These are phyloP conservation scores for Cytospora leucostoma DNA, from an alignment of 2,329 filamentous ascomycete genomes.

Conservation along the genomic window DNA sequence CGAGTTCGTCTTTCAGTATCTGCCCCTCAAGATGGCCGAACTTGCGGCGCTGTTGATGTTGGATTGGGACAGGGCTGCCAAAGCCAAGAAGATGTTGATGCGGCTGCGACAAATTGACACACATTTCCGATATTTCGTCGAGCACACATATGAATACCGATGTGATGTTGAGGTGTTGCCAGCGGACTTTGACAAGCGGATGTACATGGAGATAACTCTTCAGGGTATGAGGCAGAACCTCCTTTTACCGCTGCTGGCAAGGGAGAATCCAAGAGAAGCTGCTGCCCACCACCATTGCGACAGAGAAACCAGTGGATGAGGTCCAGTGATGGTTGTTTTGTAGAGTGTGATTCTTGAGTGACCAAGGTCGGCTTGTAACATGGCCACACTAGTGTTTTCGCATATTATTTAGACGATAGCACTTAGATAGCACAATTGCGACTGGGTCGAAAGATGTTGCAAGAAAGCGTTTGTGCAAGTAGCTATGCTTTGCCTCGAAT, in stretches of 20 bases:
- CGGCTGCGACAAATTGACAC: constrained; percentile 21
- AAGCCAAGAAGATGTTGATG: constrained; percentile 19
- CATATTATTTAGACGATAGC: not conserved
- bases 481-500: not conserved
- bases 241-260: constrained; percentile 19
- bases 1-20: constrained; percentile 25
- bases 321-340: not conserved
- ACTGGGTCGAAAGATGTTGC: not conserved
- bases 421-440: not conserved
- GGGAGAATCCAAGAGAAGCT: constrained; percentile 11
- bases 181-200: constrained; percentile 9
- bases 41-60: constrained; percentile 18
- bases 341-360: not conserved
- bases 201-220: constrained; percentile 19
- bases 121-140: constrained; percentile 26
- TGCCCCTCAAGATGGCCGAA: constrained; percentile 22
- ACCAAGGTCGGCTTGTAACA: not conserved
- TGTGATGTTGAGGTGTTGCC: constrained; percentile 8
- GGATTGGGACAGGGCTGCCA: constrained; percentile 23
- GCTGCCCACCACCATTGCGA: not conserved
- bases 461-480: not conserved
- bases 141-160: constrained; percentile 25
- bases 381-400: not conserved
- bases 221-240: constrained; percentile 22
- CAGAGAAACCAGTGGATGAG: not conserved